These are phyloP conservation scores for Luzula sylvatica DNA, from an alignment of 176 grass and related monocot genomes.

Conservation along the genomic window DNA sequence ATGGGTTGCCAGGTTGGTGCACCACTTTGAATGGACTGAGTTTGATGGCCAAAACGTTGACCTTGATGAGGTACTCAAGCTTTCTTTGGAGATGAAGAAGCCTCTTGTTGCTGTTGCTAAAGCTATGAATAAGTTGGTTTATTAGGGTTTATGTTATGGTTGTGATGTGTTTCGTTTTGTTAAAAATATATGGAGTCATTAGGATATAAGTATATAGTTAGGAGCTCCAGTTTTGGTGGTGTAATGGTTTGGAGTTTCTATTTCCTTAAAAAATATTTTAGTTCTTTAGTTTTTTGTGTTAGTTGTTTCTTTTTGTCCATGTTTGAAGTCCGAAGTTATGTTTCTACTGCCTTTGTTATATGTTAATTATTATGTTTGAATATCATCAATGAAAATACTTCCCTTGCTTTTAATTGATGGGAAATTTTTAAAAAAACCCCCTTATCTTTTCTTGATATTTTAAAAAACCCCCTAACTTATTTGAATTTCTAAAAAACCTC, in stretches of 20 bases:
- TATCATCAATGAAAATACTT: too few relatives aligned
- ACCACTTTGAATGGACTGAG: constrained; percentile 45
- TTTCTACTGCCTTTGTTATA: too few relatives aligned
- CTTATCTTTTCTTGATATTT: too few relatives aligned
- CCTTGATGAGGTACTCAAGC: constrained; percentile 67
- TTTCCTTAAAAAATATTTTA: too few relatives aligned
- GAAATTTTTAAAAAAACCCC: too few relatives aligned
- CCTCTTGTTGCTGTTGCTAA: constrained; percentile 41
- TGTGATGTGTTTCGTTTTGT: not conserved
- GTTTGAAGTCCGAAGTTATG: too few relatives aligned
- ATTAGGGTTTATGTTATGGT: not conserved
- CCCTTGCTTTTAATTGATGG: too few relatives aligned
- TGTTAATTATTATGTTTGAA: too few relatives aligned
- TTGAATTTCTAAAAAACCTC: too few relatives aligned
- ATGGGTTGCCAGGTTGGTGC: constrained; percentile 55
- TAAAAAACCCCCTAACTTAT: too few relatives aligned
- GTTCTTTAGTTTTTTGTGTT: too few relatives aligned
- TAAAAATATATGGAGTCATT: not conserved
- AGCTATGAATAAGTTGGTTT: not conserved
- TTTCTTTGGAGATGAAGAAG: constrained; percentile 75
- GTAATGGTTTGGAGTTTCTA: not conserved
- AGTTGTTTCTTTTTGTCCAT: too few relatives aligned
- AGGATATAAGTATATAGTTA: not conserved
- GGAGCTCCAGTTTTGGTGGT: constrained; percentile 15
- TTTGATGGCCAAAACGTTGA: constrained; percentile 17